Conservation (phyloP, 1,139 yeast species). For the Blastobotrys persicus region DNA sequence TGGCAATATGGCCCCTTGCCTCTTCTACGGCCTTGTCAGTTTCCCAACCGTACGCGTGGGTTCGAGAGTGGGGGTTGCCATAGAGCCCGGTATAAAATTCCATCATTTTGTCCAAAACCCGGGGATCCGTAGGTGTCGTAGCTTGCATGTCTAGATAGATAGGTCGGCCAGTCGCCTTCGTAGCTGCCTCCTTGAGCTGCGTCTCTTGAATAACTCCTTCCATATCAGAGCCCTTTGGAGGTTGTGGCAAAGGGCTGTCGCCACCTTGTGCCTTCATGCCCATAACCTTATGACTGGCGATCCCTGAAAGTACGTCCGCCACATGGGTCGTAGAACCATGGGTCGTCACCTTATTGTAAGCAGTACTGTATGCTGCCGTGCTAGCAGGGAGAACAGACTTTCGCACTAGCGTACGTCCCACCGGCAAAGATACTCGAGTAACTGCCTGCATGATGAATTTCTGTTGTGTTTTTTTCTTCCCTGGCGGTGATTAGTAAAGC, state of each 20-base stretch:
- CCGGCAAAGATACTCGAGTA: slow-evolving; percentile 1
- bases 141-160: slow-evolving; percentile 96
- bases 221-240: slow-evolving; percentile 29
- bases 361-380: background rate
- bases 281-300: slow-evolving; percentile 15
- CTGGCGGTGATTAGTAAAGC: background rate
- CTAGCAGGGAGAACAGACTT: too few species aligned
- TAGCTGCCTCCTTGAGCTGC: slow-evolving; percentile 21
- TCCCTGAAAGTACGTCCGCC: slow-evolving; percentile 22
- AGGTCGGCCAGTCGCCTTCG: slow-evolving; percentile 51
- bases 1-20: slow-evolving; percentile 80
- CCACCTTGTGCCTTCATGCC: slow-evolving; percentile 1
- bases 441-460: background rate
- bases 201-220: slow-evolving; percentile 26
- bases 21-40: slow-evolving; percentile 87
- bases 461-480: too few species aligned
- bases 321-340: slow-evolving; percentile 20
- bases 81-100: slow-evolving; percentile 88
- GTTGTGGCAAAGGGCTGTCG: slow-evolving; percentile 16
- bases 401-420: slow-evolving; percentile 4
- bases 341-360: slow-evolving; percentile 2
- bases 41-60: slow-evolving; percentile 99
- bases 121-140: slow-evolving; percentile 96
- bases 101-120: slow-evolving; percentile 93
- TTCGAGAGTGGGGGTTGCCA: slow-evolving; percentile 96